phyloP scores from a whole-genome alignment of 768 basidiomycete genomes.

The Cyclocybe cylindracea region DNA sequence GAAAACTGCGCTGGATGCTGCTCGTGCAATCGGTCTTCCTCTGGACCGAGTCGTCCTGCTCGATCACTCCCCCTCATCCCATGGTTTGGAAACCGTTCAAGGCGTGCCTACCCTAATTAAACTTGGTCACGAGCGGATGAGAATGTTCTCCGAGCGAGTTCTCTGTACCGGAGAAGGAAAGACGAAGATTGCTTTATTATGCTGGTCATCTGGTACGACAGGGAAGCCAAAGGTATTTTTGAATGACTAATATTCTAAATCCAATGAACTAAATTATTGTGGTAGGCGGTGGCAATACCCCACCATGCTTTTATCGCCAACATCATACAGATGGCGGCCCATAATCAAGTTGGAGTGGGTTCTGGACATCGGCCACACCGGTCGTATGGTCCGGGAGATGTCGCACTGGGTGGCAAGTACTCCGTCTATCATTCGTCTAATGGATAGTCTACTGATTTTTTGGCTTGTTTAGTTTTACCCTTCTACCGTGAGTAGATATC shows the following conservation, averaged over 20 bases:
- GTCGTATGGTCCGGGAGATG: constrained; percentile 51
- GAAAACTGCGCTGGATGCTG: constrained; percentile 36
- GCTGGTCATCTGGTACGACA: constrained; percentile 72
- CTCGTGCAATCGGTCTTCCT: constrained; percentile 32
- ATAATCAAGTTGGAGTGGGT: constrained; percentile 30
- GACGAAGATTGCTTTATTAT: constrained; percentile 59
- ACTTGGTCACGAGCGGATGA: constrained; percentile 19
- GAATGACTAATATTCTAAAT: neutral
- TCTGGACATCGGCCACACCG: constrained; percentile 25
- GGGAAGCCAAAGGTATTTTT: constrained; percentile 58
- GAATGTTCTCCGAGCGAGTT: constrained; percentile 41
- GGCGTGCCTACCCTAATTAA: constrained; percentile 28
- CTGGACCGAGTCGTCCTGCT: constrained; percentile 41
- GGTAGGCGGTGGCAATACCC: constrained; percentile 51
- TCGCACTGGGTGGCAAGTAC: constrained; percentile 37
- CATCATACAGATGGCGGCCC: constrained; percentile 48
- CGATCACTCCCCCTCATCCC: constrained; percentile 18
- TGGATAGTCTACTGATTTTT: constrained; percentile 6
- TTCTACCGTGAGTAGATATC: constrained; percentile 44
- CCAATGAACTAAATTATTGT: neutral
- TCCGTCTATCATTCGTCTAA: neutral
- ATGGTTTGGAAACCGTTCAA: constrained; percentile 8
- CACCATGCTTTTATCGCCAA: constrained; percentile 60
- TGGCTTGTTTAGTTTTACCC: constrained; percentile 26
- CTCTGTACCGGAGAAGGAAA: constrained; percentile 55